These are phyloP conservation scores for Pseudozyma sp. DNA, from an alignment of 1,284 basidiomycete genomes.

Conservation along the genomic window DNA sequence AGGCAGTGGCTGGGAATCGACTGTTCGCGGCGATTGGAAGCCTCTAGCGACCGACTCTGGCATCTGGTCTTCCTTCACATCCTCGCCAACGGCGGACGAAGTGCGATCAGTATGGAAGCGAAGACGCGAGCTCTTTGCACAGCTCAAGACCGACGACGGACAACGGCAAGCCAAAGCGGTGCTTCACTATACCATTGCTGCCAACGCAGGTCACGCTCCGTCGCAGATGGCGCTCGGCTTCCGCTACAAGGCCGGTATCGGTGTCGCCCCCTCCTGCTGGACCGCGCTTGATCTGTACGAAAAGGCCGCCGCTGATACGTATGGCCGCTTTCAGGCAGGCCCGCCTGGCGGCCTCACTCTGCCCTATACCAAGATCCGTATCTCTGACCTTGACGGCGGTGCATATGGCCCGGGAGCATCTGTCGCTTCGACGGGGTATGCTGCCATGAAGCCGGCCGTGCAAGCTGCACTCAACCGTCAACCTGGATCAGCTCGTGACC, in stretches of 20 bases:
- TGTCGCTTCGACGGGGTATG: constrained; percentile 78
- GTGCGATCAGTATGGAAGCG: constrained; percentile 42
- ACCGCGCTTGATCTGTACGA: constrained; percentile 61
- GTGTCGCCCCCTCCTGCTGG: constrained; percentile 76
- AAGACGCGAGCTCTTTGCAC: constrained; percentile 38
- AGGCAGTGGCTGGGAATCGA: constrained; percentile 56
- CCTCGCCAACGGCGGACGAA: constrained; percentile 28
- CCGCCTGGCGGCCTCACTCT: constrained; percentile 91
- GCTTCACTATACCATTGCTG: constrained; percentile 92
- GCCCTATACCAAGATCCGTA: constrained; percentile 81
- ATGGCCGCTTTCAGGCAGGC: constrained; percentile 80
- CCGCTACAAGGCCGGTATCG: constrained; percentile 94
- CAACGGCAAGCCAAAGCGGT: constrained; percentile 74
- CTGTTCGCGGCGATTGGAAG: constrained; percentile 47
- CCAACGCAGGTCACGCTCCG: constrained; percentile 83
- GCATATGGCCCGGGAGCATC: constrained; percentile 92
- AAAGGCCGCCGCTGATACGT: constrained; percentile 70
- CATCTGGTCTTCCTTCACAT: constrained; percentile 25
- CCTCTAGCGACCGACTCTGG: constrained; percentile 23
- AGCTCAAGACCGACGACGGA: constrained; percentile 49
- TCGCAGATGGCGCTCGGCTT: constrained; percentile 94
- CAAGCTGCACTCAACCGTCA: constrained; percentile 74
- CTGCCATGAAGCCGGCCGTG: constrained; percentile 78
- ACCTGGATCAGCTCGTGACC: constrained; percentile 50
- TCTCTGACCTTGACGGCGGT: constrained; percentile 91